A percentile compares a stretch with the other conserved stretches of the same genome.
Evolutionary conservation across 768 basidiomycete species (phyloP).

Genomic region (Mycena metata): DNA sequence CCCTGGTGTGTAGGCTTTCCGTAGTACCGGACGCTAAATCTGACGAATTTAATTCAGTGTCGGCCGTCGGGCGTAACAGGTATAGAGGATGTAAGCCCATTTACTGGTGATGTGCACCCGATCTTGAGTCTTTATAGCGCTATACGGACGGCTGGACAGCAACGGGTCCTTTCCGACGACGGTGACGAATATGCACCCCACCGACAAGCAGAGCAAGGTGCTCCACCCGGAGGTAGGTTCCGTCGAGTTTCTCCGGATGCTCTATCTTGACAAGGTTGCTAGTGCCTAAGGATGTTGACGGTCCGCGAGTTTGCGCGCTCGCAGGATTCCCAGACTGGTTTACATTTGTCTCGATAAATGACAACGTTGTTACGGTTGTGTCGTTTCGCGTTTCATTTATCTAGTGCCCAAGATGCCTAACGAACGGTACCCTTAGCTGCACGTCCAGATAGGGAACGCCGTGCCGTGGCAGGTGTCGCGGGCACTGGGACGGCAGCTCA

Average conservation of each 20-base stretch:
- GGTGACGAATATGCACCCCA: constrained; percentile 84
- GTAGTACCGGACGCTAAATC: not conserved
- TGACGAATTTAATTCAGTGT: constrained; percentile 46
- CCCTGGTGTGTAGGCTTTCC: constrained; percentile 47
- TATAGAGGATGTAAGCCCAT: constrained; percentile 62
- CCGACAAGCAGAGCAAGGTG: constrained; percentile 80
- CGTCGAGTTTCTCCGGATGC: not conserved
- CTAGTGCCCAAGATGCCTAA: too few species aligned
- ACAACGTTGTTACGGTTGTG: constrained; percentile 68
- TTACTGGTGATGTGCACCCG: not conserved
- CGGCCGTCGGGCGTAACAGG: constrained; percentile 65
- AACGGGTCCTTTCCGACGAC: constrained; percentile 76
- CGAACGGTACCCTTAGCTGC: constrained; percentile 63
- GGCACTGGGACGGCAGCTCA: constrained; percentile 76
- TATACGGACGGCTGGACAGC: constrained; percentile 70
- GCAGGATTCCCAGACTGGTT: constrained; percentile 86
- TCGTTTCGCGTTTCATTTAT: not conserved
- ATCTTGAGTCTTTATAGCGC: constrained; percentile 47
- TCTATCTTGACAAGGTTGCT: not conserved
- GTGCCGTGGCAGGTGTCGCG: constrained; percentile 75
- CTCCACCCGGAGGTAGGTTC: constrained; percentile 74
- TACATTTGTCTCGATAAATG: constrained; percentile 65
- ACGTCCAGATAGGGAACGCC: constrained; percentile 86
- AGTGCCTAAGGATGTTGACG: constrained; percentile 81
- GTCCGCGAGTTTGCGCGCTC: constrained; percentile 62